Conservation (phyloP, 345 rosid genomes). For the Aquilaria malaccensis region DNA sequence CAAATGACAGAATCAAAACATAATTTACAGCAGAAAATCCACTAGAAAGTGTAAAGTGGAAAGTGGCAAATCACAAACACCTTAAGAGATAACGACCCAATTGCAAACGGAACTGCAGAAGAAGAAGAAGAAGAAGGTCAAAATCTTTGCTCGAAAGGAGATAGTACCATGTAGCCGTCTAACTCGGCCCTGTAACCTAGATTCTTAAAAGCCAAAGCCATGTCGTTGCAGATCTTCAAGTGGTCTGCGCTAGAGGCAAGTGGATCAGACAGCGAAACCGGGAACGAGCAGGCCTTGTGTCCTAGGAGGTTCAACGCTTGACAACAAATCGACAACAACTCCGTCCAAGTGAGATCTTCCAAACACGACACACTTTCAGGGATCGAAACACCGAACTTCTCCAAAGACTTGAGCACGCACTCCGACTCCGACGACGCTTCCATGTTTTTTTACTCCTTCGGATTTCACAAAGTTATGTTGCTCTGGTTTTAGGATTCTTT, state of each 20-base stretch:
- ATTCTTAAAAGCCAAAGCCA: conserved; percentile 43
- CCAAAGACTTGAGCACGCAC: conserved; percentile 39
- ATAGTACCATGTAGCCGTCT: conserved; percentile 53
- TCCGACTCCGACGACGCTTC: conserved; percentile 31
- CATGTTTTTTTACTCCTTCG: conserved; percentile 16
- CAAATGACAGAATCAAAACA: too few relatives aligned
- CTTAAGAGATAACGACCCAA: too few relatives aligned
- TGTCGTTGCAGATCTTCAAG: conserved; percentile 53
- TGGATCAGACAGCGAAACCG: conserved; percentile 34
- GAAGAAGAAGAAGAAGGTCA: too few relatives aligned
- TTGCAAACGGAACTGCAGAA: too few relatives aligned
- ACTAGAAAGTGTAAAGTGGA: too few relatives aligned
- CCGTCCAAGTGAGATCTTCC: conserved; percentile 30
- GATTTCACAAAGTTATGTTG: neutral
- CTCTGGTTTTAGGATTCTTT: neutral
- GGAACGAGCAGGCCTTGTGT: conserved; percentile 24
- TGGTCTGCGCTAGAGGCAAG: conserved; percentile 30
- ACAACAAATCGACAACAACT: conserved; percentile 48
- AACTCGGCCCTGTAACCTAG: conserved; percentile 58
- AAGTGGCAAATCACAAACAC: too few relatives aligned
- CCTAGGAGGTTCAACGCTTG: conserved; percentile 54
- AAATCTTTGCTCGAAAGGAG: too few relatives aligned
- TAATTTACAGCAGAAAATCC: too few relatives aligned
- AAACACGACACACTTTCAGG: conserved; percentile 35
- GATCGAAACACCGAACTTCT: conserved; percentile 40